phyloP scores from a whole-genome alignment of 1,284 basidiomycete genomes.

The Apiotrichum laibachii region DNA sequence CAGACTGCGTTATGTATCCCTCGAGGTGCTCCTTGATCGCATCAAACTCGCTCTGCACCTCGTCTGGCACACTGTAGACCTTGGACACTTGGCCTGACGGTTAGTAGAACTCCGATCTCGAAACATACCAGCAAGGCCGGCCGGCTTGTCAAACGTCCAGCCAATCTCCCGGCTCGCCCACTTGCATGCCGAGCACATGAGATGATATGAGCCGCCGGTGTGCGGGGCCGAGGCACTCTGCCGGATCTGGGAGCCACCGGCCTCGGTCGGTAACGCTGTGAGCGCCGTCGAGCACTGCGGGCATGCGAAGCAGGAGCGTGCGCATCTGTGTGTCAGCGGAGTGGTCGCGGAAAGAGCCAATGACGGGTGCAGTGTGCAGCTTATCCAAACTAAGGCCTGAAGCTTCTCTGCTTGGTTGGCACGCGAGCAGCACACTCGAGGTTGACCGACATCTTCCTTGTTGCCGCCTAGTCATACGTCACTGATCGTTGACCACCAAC shows the following conservation, averaged over 20 bases:
- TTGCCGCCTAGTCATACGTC: too few relatives aligned
- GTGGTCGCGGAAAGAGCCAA: too few relatives aligned
- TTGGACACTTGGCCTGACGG: conserved; percentile 78
- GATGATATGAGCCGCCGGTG: conserved; percentile 80
- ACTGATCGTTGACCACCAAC: too few relatives aligned
- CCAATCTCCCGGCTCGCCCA: conserved; percentile 92
- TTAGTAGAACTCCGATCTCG: conserved; percentile 14
- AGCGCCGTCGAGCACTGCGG: conserved; percentile 87
- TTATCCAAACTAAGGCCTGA: too few relatives aligned
- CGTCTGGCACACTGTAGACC: conserved; percentile 76
- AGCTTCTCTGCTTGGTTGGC: too few relatives aligned
- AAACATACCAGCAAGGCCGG: conserved; percentile 76
- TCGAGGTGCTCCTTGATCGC: conserved; percentile 91
- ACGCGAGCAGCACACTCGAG: too few relatives aligned
- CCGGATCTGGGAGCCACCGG: conserved; percentile 33
- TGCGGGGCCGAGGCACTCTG: conserved; percentile 53
- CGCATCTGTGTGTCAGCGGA: conserved; percentile 64
- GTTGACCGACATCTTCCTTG: too few relatives aligned
- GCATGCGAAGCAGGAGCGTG: conserved; percentile 94
- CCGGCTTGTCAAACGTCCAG: conserved; percentile 92
- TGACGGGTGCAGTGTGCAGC: too few relatives aligned
- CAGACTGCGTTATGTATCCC: conserved; percentile 59
- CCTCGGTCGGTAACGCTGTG: conserved; percentile 77
- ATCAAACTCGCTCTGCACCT: conserved; percentile 77
- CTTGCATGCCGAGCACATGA: conserved; percentile 86